Conservation (phyloP, 1,284 basidiomycete species). For the Irpex rosettiformis region DNA sequence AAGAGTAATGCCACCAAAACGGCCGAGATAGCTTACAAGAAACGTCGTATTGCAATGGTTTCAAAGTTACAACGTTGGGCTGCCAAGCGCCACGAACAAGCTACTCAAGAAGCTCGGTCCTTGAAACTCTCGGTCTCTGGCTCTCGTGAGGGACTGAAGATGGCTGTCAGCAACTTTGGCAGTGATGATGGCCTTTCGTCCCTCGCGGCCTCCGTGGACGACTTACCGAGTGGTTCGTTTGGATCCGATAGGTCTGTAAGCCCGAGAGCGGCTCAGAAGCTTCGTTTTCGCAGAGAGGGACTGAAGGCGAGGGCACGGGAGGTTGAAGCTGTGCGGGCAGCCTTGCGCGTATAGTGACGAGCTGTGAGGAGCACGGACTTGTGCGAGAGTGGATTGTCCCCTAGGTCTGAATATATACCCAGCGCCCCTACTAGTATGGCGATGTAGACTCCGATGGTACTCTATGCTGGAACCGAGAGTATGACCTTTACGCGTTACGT, state of each 20-base stretch:
- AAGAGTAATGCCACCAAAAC: background rate
- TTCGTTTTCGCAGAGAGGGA: background rate
- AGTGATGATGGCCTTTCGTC: background rate
- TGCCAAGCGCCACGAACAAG: slow-evolving; percentile 1
- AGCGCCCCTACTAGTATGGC: too few species aligned
- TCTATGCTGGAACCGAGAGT: too few species aligned
- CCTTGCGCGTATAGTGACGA: background rate
- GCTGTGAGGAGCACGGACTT: too few species aligned
- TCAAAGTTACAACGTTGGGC: background rate
- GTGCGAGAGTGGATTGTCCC: too few species aligned
- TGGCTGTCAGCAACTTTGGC: background rate
- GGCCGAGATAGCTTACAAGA: background rate
- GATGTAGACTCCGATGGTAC: too few species aligned
- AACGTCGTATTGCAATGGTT: background rate
- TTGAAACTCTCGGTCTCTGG: background rate
- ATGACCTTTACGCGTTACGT: too few species aligned
- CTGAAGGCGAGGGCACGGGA: background rate
- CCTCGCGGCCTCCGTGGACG: background rate
- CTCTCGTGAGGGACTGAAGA: background rate
- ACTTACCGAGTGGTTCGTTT: background rate
- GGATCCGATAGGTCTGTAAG: background rate
- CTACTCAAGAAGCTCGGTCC: background rate
- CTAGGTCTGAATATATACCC: too few species aligned
- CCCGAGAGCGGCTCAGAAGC: background rate
- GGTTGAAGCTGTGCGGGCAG: background rate